Evolutionary conservation across 768 basidiomycete genomes (phyloP), one percentile per base, ranked within the genome.

Genomic region (Pilatotrama ljubarskyi): DNA sequence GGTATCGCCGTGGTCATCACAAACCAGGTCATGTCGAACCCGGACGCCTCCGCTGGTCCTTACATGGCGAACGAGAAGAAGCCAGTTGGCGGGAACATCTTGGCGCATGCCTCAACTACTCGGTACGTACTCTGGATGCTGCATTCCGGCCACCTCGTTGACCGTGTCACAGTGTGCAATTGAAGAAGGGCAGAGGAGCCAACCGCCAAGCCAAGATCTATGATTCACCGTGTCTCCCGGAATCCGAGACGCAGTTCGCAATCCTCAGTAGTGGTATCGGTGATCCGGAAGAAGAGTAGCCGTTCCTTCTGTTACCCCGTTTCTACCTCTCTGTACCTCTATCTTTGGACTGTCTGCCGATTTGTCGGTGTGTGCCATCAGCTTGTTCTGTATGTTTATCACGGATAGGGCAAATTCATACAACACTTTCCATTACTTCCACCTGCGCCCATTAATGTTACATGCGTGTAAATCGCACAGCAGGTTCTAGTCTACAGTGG

Each of bases 1-100:
- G 97, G 97, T 26, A 92, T 98, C 49, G 97, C 97, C 3, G 96
- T 98, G 22, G 95, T 99, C 11, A 88, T 98, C 41, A 92, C 93
- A 4, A 99, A 99, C 72, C 97, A 99, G 74, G 97, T 99, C 66
- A 97, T 99, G 84, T 98, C 97, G n/a, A 95, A 87, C 58, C 96
- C 97, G 2, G 97, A 99, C 71, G 94, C 93, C 26, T 85, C 90
- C 3, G 93, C 93, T 48, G 90, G 91, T 13, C 91, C 93, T 18
- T 93, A 92, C 63, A 88, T 88, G 40, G 84, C 84, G 3, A 93
- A 97, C 68, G 91, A 94, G 76, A 96, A 97, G 82, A 99, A 99
- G 75, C 97, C 97, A 15, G 96, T 99, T 55, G 97, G 97, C 46
- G 96, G 96, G 22, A 99, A 99, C 73, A 99, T 99, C 69, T 90